Conservation (phyloP, 1,284 basidiomycete genomes). For the Volvariella volvacea region DNA sequence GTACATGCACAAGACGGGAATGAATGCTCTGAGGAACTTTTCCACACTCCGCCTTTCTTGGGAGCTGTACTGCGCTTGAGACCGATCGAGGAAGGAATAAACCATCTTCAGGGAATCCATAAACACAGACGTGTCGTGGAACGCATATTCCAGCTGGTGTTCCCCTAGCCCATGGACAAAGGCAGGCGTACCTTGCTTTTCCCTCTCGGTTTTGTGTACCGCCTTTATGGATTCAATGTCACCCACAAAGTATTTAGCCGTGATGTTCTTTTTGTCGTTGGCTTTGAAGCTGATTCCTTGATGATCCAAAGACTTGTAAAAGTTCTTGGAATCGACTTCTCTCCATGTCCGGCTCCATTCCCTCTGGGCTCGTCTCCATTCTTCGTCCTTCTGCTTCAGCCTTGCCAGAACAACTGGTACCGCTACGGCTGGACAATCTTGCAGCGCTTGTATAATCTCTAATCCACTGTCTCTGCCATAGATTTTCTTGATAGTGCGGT, state of each 20-base stretch:
- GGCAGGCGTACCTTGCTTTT: constrained; percentile 24
- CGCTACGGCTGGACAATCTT: constrained; percentile 87
- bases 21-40: constrained; percentile 78
- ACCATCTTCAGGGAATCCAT: constrained; percentile 89
- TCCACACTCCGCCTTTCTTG: constrained; percentile 83
- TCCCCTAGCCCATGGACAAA: constrained; percentile 44
- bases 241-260: constrained; percentile 81
- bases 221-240: constrained; percentile 82
- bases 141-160: constrained; percentile 75
- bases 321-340: constrained; percentile 95
- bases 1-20: constrained; percentile 79
- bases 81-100: constrained; percentile 86
- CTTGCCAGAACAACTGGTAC: constrained; percentile 90
- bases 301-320: constrained; percentile 95
- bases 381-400: constrained; percentile 93
- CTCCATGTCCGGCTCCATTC: constrained; percentile 98
- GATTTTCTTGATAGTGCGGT: constrained; percentile 91
- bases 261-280: constrained; percentile 95
- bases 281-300: constrained; percentile 93
- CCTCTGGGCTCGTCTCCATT: constrained; percentile 92
- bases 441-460: constrained; percentile 87
- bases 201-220: constrained; percentile 46
- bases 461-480: constrained; percentile 81
- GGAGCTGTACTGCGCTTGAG: constrained; percentile 65
- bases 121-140: constrained; percentile 77